Conservation (phyloP, 768 basidiomycete species). For the Lactarius vividus region DNA sequence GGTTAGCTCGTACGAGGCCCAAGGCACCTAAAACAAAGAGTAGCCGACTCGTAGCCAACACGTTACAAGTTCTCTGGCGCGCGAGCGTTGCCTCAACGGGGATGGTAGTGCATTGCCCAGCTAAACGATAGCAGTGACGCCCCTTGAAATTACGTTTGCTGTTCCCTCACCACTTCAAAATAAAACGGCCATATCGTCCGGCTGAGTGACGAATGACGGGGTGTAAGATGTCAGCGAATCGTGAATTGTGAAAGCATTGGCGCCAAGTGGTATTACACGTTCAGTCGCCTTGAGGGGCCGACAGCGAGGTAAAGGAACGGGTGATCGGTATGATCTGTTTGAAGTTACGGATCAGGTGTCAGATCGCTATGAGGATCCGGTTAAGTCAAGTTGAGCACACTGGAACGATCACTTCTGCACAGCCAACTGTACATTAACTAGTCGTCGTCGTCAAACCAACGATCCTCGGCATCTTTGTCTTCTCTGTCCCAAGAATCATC, state of each 20-base stretch:
- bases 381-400: background rate
- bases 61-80: background rate
- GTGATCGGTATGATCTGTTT: background rate
- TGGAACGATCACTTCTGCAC: background rate
- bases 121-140: background rate
- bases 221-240: background rate
- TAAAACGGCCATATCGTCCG: background rate
- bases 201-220: background rate
- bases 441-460: constrained; percentile 74
- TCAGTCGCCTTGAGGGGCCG: background rate
- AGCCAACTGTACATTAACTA: background rate
- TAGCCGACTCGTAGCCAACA: background rate
- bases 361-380: constrained; percentile 11
- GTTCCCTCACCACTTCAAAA: background rate
- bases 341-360: background rate
- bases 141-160: background rate
- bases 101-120: background rate
- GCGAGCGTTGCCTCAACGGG: background rate
- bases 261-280: constrained; percentile 9
- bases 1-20: background rate
- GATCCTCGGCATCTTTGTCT: constrained; percentile 61
- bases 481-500: constrained; percentile 63
- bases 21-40: background rate
- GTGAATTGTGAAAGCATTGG: background rate
- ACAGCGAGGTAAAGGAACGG: background rate